phyloP scores from a whole-genome alignment of 441 rosid genomes.

The Brassica balearica region DNA sequence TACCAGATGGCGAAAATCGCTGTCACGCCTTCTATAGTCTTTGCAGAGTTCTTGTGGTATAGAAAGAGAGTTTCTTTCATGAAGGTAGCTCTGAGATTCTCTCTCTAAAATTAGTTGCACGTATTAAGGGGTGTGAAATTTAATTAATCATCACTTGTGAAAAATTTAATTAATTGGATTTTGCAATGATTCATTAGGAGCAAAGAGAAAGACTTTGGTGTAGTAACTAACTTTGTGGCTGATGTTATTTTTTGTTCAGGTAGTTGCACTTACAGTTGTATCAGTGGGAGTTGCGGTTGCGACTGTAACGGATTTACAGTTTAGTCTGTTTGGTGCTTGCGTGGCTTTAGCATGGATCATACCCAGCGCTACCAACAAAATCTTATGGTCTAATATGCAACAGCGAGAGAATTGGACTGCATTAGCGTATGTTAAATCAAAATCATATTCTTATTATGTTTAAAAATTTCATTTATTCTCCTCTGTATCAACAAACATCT shows the following conservation, averaged over 20 bases:
- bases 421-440: slow-evolving; percentile 62
- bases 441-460: slow-evolving; percentile 5
- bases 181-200: neutral
- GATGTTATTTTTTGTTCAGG: slow-evolving; percentile 51
- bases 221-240: slow-evolving; percentile 17
- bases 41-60: slow-evolving; percentile 82
- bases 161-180: neutral
- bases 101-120: neutral
- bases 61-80: slow-evolving; percentile 66
- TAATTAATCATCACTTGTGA: neutral
- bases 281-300: slow-evolving; percentile 93
- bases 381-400: slow-evolving; percentile 89
- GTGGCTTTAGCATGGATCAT: slow-evolving; percentile 90
- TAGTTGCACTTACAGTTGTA: slow-evolving; percentile 71
- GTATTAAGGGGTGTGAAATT: neutral
- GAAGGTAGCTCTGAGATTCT: slow-evolving; percentile 54
- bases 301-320: slow-evolving; percentile 89
- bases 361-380: slow-evolving; percentile 89
- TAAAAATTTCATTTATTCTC: neutral
- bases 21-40: slow-evolving; percentile 87
- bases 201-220: neutral
- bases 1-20: slow-evolving; percentile 97
- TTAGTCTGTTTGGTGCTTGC: slow-evolving; percentile 82
- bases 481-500: neutral
- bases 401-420: slow-evolving; percentile 94